Base-by-base conservation (phyloP, 2,329 filamentous ascomycete species). In the Tolypocladium guangdongense region DNA sequence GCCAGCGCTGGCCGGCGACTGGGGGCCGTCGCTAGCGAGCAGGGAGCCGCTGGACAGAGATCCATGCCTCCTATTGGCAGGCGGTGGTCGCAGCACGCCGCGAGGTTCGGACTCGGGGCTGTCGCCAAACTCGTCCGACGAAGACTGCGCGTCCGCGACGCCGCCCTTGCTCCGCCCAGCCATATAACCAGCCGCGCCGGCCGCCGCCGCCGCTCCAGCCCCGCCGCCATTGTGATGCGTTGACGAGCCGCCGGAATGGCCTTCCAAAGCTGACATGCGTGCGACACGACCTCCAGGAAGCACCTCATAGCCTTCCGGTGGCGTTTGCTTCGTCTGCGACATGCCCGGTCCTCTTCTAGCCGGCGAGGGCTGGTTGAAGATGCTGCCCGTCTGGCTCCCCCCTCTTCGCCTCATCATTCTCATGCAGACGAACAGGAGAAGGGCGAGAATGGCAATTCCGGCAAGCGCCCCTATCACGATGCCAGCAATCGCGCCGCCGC, bases 181-280 rank as follows among this genome's bases (percentile, higher is more conserved):
- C 57, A 70, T 69, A 57, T 74, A 83, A 57, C 71, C 73, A 11
- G 75, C 75, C 8, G 69, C 73, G 12, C 68, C 66, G 32, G 58
- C 58, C 22, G 55, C 57, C 30, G 65, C 66, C 27, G 63, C 46
- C 27, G 32, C 18, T n/a, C 18, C 43, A 20, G 27, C n/a, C 5
- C 41, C 41, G 12, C 41, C 12, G 16, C 71, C 72, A 46, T 70
- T 77, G 54, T 78, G 78, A 35, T 75, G 75, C 2, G 76, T 76
- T 1, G 82, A 77, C 3, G 82, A 81, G 24, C 83, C 79, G 54
- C 78, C 81, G 1, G 83, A 82, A 52, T 86, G 82, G 6, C 84
- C 86, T 71, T 96, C 92, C 51, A 99, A 71, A 36, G 93, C 93
- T 39, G 92, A 91, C 93, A 99, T 97, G 53, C 93, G 85, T 39